Evolutionary conservation across 257 asterid species (phyloP), one percentile per base, ranked within the genome.

Genomic region (Fraxinus americana): DNA sequence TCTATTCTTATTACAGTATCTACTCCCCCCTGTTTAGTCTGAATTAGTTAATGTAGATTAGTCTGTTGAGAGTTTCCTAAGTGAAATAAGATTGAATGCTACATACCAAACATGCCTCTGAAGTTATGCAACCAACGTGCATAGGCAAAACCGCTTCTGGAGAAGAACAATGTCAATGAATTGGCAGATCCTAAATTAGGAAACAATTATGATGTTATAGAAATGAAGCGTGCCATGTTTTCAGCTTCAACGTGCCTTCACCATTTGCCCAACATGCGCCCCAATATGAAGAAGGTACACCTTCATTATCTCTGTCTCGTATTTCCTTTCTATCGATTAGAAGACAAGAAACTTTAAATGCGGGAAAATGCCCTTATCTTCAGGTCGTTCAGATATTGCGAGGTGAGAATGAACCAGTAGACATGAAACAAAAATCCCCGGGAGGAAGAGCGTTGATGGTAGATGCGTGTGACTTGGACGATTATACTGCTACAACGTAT

Each of bases 91-190:
- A 48, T 48, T 48, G n/a, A 48, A 48, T 4, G 7, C 57, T 14
- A 48, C 5, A 3, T 12, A 45, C 5, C 17, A 45, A 45, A 45
- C 19, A 45, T 45, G 52, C 52, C 25, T 30, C 45, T 65, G n/a
- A 8, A 7, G 32, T 67, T 29, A 38, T 54, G 34, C n/a, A 19
- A 30, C 29, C 23, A 10, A 70, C 16, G 21, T 57, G 57, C 59
- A 16, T 77, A 96, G 99, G 99, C 99, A 76, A 96, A 96, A 79
- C 97, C 98, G 59, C 50, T 81, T 75, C 86, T 93, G 83, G 95
- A 96, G 87, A 79, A 91, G 82, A 91, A 86, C 75, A 85, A 85
- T 4, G 70, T 88, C 32, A 86, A 89, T 82, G 94, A 88, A 86
- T 72, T 96, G 74, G 95, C 85, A 72, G 99, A 96, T 88, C 99